Base-by-base conservation (phyloP, 2,329 filamentous ascomycete species). In the Phaeomoniella chlamydospora region DNA sequence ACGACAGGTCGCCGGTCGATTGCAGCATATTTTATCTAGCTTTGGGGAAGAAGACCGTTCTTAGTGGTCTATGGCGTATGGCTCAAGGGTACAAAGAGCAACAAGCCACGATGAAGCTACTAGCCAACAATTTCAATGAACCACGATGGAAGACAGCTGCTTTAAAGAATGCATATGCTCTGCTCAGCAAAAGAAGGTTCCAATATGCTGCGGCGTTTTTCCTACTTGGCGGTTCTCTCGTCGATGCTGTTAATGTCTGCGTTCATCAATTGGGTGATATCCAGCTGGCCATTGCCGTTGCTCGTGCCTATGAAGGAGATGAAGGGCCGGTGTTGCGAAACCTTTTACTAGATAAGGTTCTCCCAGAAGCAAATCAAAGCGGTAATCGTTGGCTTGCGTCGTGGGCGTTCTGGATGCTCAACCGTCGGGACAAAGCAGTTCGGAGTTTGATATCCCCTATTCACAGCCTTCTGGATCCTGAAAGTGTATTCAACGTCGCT, bases 141-240 rank as follows among this genome's bases (percentile, higher is more conserved):
- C 70, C 77, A 1, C 80, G 83, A 46, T 96, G 90, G 83, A 81
- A 74, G 53, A 93, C 82, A 2, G 76, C 84, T 3, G 90, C 90
- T 0, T 63, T 93, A 40, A 98, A 98, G 59, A 98, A 98, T 54
- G 90, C 90, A 0, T 98, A 94, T 58, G 88, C 90, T 2, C 59
- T 98, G 37, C 77, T 98, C 52, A 90, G 88, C 44, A 92, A 86
- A 57, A 73, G 85, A 31, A 71, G 90, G 34, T 94, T 94, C 54
- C 85, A 84, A 58, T 98, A 98, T 51, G 87, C 90, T 3, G 90
- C 88, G 1, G 82, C 90, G 0, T 98, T 96, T 60, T 98, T 98
- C 62, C 66, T 98, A 4, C 68, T 98, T 2, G 92, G 83, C 2
- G 86, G 87, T 45, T 79, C 80, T 49, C 65, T 94, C 1, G 74